A percentile compares a stretch with the other conserved stretches of the same genome.
Conservation (phyloP, 768 basidiomycete genomes). For the Grammothele lineata region DNA sequence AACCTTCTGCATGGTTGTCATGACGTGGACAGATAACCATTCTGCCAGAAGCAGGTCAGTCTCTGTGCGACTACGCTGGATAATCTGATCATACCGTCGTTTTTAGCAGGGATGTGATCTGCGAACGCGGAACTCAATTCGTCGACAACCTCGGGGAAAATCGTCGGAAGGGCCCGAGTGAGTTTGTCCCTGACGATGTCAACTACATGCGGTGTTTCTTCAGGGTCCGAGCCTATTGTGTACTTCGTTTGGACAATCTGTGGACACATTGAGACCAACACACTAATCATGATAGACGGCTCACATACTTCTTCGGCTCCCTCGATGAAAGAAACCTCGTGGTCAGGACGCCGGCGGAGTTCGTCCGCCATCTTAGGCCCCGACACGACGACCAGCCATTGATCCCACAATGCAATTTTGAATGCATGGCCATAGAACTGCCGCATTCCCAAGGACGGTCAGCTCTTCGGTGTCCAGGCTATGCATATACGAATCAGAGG, state of each 20-base stretch:
- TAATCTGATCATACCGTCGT: constrained; percentile 12
- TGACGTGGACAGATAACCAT: constrained; percentile 18
- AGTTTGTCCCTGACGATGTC: constrained; percentile 20
- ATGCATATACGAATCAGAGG: neutral
- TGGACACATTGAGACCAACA: neutral
- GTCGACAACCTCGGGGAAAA: constrained; percentile 18
- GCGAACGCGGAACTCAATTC: constrained; percentile 20
- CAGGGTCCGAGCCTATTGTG: constrained; percentile 26
- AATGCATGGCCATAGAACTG: constrained; percentile 14
- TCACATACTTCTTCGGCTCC: constrained; percentile 6
- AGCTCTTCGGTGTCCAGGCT: neutral
- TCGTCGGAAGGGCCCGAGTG: constrained; percentile 17
- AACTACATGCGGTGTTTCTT: constrained; percentile 11
- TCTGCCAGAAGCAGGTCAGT: too few relatives aligned
- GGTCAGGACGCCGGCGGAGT: constrained; percentile 18
- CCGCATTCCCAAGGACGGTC: neutral
- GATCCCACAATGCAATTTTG: constrained; percentile 11
- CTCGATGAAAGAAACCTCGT: constrained; percentile 10
- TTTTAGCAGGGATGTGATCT: constrained; percentile 25
- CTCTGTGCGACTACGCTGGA: too few relatives aligned
- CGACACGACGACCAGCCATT: constrained; percentile 17
- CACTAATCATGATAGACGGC: too few relatives aligned
- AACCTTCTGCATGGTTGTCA: constrained; percentile 20
- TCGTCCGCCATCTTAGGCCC: constrained; percentile 21
- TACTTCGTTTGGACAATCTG: constrained; percentile 31